Percentiles rank a stretch among this genome's conserved stretches.
phyloP scores from a whole-genome alignment of 129 eudicot genomes.

The carrot (Daucus carota) region DNA sequence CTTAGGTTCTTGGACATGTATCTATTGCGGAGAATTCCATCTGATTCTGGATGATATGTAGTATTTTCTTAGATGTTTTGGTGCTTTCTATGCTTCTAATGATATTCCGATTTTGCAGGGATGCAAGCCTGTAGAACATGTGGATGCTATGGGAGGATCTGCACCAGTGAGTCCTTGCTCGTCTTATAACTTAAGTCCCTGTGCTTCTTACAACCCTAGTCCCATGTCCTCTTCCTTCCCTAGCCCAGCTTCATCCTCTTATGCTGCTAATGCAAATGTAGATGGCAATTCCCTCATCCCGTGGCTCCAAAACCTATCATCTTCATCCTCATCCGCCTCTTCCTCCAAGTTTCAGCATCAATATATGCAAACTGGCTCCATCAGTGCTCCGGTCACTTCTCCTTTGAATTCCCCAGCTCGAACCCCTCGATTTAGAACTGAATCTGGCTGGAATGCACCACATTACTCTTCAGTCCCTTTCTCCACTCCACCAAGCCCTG shows the following conservation, averaged over 20 bases:
- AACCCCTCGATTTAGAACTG: slow-evolving; percentile 46
- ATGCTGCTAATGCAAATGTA: slow-evolving; percentile 32
- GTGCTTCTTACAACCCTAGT: slow-evolving; percentile 61
- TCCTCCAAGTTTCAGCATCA: slow-evolving; percentile 44
- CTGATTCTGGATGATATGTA: not conserved
- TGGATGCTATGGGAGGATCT: slow-evolving; percentile 55
- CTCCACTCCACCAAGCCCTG: slow-evolving; percentile 78
- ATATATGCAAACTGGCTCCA: slow-evolving; percentile 54
- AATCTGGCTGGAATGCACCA: slow-evolving; percentile 40
- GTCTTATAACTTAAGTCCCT: slow-evolving; percentile 57
- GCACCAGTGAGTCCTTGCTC: slow-evolving; percentile 64
- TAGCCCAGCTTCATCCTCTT: slow-evolving; percentile 60
- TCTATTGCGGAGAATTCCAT: not conserved
- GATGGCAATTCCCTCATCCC: slow-evolving; percentile 61
- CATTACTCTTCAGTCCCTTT: slow-evolving; percentile 42
- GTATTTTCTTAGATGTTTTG: not conserved
- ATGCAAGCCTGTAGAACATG: slow-evolving; percentile 54
- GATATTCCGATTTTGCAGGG: slow-evolving; percentile 34
- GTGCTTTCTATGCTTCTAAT: not conserved
- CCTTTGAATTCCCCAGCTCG: slow-evolving; percentile 70
- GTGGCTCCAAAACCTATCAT: slow-evolving; percentile 67
- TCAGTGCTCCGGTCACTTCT: slow-evolving; percentile 90
- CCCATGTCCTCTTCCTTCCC: slow-evolving; percentile 65
- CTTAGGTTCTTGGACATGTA: not conserved
- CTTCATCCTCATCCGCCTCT: slow-evolving; percentile 52